These are phyloP conservation scores for Paecilomyces niveus DNA, from an alignment of 2,329 filamentous ascomycete genomes.

Conservation along the genomic window DNA sequence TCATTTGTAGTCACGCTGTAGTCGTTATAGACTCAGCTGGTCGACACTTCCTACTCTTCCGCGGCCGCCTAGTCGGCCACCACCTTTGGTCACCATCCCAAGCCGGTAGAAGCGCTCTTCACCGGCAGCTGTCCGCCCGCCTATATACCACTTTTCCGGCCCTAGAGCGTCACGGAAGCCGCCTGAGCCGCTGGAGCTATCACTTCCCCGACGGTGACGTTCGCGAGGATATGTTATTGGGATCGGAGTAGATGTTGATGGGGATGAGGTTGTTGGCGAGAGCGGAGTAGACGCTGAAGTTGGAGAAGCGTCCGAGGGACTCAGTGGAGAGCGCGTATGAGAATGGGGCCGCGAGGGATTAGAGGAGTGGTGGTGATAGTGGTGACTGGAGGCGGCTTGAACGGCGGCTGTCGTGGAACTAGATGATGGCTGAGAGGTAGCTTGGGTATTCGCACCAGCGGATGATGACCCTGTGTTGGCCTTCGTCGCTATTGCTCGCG, in stretches of 20 bases:
- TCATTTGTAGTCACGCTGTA: constrained; percentile 2
- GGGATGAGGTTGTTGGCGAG: constrained; percentile 13
- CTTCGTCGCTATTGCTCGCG: constrained; percentile 44
- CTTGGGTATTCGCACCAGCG: constrained; percentile 6
- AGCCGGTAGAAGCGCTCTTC: constrained; percentile 44
- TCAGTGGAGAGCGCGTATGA: constrained; percentile 11
- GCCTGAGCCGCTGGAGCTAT: constrained; percentile 40
- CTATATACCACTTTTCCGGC: constrained; percentile 46
- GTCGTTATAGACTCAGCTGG: constrained; percentile 38
- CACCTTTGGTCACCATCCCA: constrained; percentile 41
- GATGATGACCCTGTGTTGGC: constrained; percentile 19
- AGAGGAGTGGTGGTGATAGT: constrained; percentile 21
- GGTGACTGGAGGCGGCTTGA: constrained; percentile 35
- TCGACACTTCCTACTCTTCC: constrained; percentile 41
- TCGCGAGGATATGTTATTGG: constrained; percentile 28
- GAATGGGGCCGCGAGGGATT: constrained; percentile 13
- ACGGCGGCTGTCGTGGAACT: constrained; percentile 28
- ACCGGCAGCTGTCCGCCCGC: constrained; percentile 38
- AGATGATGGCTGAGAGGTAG: constrained; percentile 9
- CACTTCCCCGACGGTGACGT: constrained; percentile 40
- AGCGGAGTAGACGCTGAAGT: constrained; percentile 31
- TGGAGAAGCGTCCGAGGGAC: constrained; percentile 15
- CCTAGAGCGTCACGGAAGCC: constrained; percentile 42
- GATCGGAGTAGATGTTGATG: constrained; percentile 28
- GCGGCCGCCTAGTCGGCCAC: constrained; percentile 33